Conservation (phyloP, 2,329 filamentous ascomycete genomes). For the Cyphellophora attinorum region DNA sequence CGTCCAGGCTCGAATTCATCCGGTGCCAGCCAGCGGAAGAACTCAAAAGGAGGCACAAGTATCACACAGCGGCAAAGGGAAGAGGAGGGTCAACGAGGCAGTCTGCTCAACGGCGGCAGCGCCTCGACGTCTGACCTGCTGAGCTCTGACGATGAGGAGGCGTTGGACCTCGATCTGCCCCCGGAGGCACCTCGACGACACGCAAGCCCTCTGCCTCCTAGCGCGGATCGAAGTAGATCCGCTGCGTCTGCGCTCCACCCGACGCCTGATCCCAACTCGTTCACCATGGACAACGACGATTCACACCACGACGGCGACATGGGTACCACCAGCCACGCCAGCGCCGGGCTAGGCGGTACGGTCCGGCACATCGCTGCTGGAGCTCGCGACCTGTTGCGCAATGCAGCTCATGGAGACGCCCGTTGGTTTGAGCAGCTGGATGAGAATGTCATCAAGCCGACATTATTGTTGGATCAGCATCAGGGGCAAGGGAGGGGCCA, state of each 20-base stretch:
- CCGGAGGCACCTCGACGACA: conserved; percentile 37
- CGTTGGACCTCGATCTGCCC: conserved; percentile 50
- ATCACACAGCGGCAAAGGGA: conserved; percentile 37
- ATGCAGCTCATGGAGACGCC: conserved; percentile 73
- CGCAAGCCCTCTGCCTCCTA: conserved; percentile 22
- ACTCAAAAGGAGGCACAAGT: conserved; percentile 28
- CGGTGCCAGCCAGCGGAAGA: conserved; percentile 39
- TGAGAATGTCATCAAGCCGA: conserved; percentile 93
- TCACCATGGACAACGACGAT: conserved; percentile 5
- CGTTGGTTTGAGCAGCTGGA: conserved; percentile 87
- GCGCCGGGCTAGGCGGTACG: conserved; percentile 9
- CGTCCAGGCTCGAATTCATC: conserved; percentile 11
- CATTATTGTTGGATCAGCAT: conserved; percentile 66
- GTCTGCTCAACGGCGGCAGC: conserved; percentile 40
- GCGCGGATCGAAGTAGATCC: conserved; percentile 6
- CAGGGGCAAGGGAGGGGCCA: conserved; percentile 16
- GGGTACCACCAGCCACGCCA: conserved; percentile 9
- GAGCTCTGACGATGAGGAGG: conserved; percentile 39
- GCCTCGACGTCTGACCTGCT: conserved; percentile 3
- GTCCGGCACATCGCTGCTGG: conserved; percentile 30
- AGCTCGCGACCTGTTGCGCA: conserved; percentile 71
- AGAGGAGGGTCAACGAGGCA: conserved; percentile 34
- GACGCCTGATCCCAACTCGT: conserved; percentile 5
- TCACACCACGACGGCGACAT: conserved; percentile 6
- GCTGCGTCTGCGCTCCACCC: conserved; percentile 11